A percentile compares a stretch with the other conserved stretches of the same genome.
Conservation (phyloP, 306 rosid species). For the Cucurbita argyrosperma region DNA sequence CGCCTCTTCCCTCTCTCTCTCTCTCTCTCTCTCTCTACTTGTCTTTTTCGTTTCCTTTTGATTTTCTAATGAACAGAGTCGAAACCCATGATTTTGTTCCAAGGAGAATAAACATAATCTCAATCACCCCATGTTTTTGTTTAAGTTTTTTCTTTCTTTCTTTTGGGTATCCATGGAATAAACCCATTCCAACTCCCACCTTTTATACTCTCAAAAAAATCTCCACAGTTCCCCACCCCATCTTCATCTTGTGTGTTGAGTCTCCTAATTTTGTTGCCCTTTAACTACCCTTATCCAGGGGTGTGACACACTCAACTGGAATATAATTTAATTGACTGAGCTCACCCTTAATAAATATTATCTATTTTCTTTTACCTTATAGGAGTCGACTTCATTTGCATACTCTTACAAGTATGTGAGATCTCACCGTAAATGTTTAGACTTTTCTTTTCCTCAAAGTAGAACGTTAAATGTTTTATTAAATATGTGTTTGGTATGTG, state of each 20-base stretch:
- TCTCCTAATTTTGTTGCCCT: too few species aligned
- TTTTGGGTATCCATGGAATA: not conserved
- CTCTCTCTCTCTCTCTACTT: conserved; percentile 4
- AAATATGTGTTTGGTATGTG: not conserved
- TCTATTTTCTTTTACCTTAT: fast-evolving
- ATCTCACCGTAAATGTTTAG: too few species aligned
- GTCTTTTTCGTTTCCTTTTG: conserved; percentile 1
- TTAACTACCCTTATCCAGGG: too few species aligned
- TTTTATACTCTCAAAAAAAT: not conserved
- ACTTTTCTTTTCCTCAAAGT: too few species aligned
- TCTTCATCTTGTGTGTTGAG: too few species aligned
- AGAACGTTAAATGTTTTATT: not conserved
- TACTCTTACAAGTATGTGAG: too few species aligned
- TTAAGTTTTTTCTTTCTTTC: not conserved
- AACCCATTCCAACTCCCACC: not conserved
- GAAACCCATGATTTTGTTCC: not conserved
- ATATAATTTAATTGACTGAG: too few species aligned
- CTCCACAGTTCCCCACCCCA: not conserved
- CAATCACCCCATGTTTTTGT: not conserved
- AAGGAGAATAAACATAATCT: not conserved
- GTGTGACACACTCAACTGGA: too few species aligned
- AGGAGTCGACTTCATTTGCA: fast-evolving
- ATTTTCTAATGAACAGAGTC: not conserved
- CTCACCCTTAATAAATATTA: too few species aligned
- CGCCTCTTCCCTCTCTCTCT: not conserved